phyloP scores from a whole-genome alignment of 2,329 filamentous ascomycete genomes.

The Blastomyces silverae region DNA sequence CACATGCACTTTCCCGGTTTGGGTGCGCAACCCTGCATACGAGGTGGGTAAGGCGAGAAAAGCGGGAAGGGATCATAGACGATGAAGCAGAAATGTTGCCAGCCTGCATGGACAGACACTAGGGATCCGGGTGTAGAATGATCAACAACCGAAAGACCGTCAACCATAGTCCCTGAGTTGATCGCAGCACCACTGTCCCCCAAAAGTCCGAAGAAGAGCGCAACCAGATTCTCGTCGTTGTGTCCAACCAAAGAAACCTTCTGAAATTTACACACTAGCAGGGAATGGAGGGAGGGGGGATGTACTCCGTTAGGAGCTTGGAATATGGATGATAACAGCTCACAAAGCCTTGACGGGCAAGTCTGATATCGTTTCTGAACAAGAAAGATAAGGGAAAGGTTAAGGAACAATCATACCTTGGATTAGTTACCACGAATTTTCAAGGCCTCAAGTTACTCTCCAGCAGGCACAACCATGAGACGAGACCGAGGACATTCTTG shows the following conservation, averaged over 20 bases:
- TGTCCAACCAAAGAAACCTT: constrained; percentile 1
- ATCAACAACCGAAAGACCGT: constrained; percentile 7
- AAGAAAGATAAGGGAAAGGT: not conserved
- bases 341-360: not conserved
- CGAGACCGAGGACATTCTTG: not conserved
- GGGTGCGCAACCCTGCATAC: not conserved
- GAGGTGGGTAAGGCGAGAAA: not conserved
- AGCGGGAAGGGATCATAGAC: constrained; percentile 3
- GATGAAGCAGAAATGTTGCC: not conserved
- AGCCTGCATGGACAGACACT: not conserved
- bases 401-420: constrained; percentile 3
- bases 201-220: not conserved
- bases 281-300: not conserved
- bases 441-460: constrained; percentile 7
- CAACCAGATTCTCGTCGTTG: not conserved
- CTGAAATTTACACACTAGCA: constrained; percentile 3
- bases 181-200: not conserved
- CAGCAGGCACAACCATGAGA: not conserved
- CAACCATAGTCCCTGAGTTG: constrained; percentile 2
- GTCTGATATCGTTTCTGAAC: not conserved
- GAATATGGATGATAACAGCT: not conserved
- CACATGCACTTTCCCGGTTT: not conserved
- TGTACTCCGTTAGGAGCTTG: not conserved
- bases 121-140: not conserved
- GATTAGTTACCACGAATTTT: not conserved